phyloP scores from a whole-genome alignment of 148 eudicot genomes.

The Rhododendron molle region DNA sequence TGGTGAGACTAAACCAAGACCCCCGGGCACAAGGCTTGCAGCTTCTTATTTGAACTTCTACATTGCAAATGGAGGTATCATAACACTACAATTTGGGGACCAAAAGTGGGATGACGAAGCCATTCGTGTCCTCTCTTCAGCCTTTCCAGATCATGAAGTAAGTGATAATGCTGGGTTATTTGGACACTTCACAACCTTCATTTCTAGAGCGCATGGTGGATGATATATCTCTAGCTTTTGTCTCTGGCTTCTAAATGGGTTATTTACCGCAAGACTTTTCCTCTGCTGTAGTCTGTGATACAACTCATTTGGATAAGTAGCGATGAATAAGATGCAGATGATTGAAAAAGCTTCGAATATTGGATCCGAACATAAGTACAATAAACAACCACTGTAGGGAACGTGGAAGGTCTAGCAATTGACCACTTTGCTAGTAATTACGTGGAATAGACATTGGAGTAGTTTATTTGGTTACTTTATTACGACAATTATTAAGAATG shows the following conservation, averaged over 20 bases:
- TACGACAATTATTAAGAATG: too few species aligned
- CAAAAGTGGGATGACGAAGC: conserved; percentile 88
- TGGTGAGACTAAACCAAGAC: conserved; percentile 75
- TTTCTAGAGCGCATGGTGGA: background rate
- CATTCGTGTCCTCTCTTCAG: conserved; percentile 54
- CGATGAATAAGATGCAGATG: background rate
- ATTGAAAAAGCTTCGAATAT: background rate
- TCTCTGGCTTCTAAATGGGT: background rate
- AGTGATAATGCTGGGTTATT: conserved; percentile 11
- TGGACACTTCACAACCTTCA: background rate
- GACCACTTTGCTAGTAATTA: background rate
- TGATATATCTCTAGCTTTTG: background rate
- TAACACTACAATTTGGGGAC: conserved; percentile 91
- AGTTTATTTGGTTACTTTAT: background rate
- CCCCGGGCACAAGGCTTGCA: conserved; percentile 78
- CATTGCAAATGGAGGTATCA: conserved; percentile 82
- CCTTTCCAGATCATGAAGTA: conserved; percentile 72
- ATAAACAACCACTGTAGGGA: background rate
- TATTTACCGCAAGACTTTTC: background rate
- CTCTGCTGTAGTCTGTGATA: background rate
- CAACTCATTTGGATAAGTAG: background rate
- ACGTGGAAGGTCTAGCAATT: background rate
- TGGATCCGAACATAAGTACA: background rate
- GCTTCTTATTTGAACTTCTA: conserved; percentile 96
- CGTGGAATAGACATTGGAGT: background rate